phyloP scores from a whole-genome alignment of 2,329 filamentous ascomycete species.

The Exophiala mesophila region DNA sequence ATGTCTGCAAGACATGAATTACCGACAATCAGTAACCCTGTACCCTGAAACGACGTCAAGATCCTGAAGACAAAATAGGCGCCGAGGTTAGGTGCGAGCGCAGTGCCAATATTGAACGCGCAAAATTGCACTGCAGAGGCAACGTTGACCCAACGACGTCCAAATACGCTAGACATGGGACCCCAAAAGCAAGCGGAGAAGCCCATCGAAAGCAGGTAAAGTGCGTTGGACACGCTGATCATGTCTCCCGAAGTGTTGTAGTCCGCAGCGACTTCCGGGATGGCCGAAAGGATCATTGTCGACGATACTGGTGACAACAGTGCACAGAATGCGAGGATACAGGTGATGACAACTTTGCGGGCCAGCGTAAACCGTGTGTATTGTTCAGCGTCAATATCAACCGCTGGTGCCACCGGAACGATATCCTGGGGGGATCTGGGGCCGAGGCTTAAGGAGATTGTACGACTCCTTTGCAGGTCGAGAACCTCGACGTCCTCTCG shows the following conservation, averaged over 20 bases:
- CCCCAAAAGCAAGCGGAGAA: slow-evolving; percentile 66
- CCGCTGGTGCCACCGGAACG: too few species aligned
- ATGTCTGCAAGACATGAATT: slow-evolving; percentile 64
- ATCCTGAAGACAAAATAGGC: slow-evolving; percentile 71
- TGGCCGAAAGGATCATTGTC: slow-evolving; percentile 67
- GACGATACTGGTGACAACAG: slow-evolving; percentile 71
- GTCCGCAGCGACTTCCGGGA: slow-evolving; percentile 65
- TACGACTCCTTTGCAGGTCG: too few species aligned
- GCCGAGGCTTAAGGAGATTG: too few species aligned
- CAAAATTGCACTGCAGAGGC: slow-evolving; percentile 61
- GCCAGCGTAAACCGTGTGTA: slow-evolving; percentile 60
- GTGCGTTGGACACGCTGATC: slow-evolving; percentile 68
- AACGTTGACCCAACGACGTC: slow-evolving; percentile 55
- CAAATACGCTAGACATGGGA: slow-evolving; percentile 63
- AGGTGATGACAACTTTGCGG: slow-evolving; percentile 64
- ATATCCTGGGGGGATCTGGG: too few species aligned
- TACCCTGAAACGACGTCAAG: slow-evolving; percentile 69
- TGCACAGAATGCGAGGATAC: slow-evolving; percentile 66
- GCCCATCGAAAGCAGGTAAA: slow-evolving; percentile 72
- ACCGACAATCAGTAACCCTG: slow-evolving; percentile 67
- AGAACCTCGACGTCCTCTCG: too few species aligned
- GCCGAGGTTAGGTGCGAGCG: slow-evolving; percentile 64
- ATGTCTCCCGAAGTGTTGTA: slow-evolving; percentile 63
- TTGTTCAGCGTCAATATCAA: slow-evolving; percentile 45
- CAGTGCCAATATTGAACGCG: slow-evolving; percentile 65